These are phyloP conservation scores for Isatis tinctoria DNA, from an alignment of 345 rosid species.

Conservation along the genomic window DNA sequence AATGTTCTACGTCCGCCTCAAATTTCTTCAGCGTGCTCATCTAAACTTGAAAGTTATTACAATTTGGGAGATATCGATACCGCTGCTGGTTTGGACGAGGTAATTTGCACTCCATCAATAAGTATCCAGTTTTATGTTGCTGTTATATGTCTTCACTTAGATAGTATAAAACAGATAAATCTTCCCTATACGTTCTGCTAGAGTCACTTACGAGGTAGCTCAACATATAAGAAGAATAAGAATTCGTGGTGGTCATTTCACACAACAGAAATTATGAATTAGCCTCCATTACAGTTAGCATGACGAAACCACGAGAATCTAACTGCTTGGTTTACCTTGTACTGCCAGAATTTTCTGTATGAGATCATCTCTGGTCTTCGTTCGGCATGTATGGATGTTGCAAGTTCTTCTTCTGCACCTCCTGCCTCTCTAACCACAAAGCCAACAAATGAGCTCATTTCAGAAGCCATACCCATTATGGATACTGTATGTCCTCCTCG, in stretches of 20 bases:
- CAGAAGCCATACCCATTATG: constrained; percentile 48
- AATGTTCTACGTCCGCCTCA: constrained; percentile 89
- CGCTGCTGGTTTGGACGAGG: constrained; percentile 67
- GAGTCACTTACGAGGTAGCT: not conserved
- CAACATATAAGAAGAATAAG: not conserved
- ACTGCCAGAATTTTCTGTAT: constrained; percentile 60
- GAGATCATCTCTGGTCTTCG: constrained; percentile 79
- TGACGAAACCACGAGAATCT: constrained; percentile 12
- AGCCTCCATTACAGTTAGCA: constrained; percentile 6
- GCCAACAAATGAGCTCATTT: constrained; percentile 64
- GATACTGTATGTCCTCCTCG: constrained; percentile 29
- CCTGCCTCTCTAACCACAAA: constrained; percentile 49
- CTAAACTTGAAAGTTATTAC: constrained; percentile 78
- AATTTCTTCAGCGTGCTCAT: constrained; percentile 43
- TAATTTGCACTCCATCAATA: constrained; percentile 32
- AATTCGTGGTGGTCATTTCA: not conserved
- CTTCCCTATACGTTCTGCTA: constrained; percentile 1
- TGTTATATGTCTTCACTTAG: not conserved
- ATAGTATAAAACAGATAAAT: not conserved
- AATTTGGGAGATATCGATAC: constrained; percentile 60
- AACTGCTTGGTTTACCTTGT: constrained; percentile 26
- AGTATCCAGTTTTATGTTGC: not conserved
- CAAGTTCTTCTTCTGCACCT: constrained; percentile 84
- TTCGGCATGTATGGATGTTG: constrained; percentile 55
- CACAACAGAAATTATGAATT: not conserved